Evolutionary conservation across 495 filamentous ascomycete genomes (phyloP), one percentile per base, ranked within the genome.

Genomic region (Daldinia loculata): DNA sequence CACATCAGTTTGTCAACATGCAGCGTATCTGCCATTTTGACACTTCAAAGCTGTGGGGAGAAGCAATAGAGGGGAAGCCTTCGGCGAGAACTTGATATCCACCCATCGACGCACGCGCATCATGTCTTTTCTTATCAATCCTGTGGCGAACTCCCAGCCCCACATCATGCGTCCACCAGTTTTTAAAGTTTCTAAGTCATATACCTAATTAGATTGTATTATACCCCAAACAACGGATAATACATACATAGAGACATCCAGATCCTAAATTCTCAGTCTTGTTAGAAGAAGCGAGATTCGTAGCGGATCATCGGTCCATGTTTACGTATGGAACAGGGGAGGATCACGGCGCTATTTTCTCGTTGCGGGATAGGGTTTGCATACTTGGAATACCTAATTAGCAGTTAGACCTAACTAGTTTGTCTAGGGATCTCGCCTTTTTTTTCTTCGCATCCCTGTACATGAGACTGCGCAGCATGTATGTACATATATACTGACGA

Each of bases 331-430:
- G 34, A 50, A 48, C 36, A 57, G 12, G 43, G 12, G 52, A 50
- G 62, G 30, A 57, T 57, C 19, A 19, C 45, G 26, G 51, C 52
- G 62, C 19, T 57, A 65, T 56, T 56, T 45, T 50, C 62, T 36
- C 19, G 39, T 63, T 45, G 57, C 36, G 26, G 57, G 38, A 45
- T 60, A 60, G 22, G 22, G 57, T 48, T 8, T 9, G 24, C n/a
- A 26, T 29, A 19, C 34, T 61, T 52, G 9, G 27, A 34, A 53
- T 39, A 26, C 24, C 1, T 26, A 34, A 7, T 12, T 22, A 17
- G 34, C 12, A 7, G 17, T 24, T 57, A 39, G n/a, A 27, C 32
- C 50, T 27, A 43, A 4, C 14, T 43, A 53, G 15, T 14, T 14
- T 29, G 27, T 24, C 50, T 52, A 48, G 26, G 50, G 24, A 53